Percentiles rank a stretch among this genome's conserved stretches.
These are phyloP conservation scores for Plasmodium berghei DNA, from an alignment of 169 alveolate species.

Conservation along the genomic window DNA sequence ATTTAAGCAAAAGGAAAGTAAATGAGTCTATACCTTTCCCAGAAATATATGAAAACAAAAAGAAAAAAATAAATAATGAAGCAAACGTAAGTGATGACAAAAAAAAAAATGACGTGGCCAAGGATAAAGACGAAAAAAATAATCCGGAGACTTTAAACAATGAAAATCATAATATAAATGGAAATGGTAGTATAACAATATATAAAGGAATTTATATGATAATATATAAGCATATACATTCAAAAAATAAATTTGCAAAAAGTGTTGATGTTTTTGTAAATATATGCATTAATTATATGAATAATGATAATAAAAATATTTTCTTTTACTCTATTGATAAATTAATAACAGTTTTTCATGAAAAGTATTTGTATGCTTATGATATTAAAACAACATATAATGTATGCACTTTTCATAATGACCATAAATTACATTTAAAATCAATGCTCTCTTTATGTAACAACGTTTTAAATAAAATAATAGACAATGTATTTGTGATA, in stretches of 20 bases:
- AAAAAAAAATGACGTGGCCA: not conserved
- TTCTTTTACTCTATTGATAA: slow-evolving; percentile 57
- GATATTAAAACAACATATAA: slow-evolving; percentile 11
- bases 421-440: slow-evolving; percentile 56
- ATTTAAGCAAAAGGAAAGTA: slow-evolving; percentile 56
- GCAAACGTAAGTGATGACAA: not conserved
- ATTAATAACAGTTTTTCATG: slow-evolving; percentile 30
- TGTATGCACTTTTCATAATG: slow-evolving; percentile 53
- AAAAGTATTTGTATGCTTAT: slow-evolving; percentile 43
- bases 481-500: slow-evolving; percentile 41
- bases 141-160: not conserved
- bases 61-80: slow-evolving; percentile 3
- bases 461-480: slow-evolving; percentile 60
- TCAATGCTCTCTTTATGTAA: slow-evolving; percentile 66
- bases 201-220: slow-evolving; percentile 64
- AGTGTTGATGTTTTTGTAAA: slow-evolving; percentile 46
- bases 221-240: slow-evolving; percentile 48
- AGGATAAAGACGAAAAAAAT: not conserved
- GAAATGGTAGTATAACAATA: slow-evolving; percentile 17
- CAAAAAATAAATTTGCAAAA: slow-evolving; percentile 61
- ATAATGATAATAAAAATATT: slow-evolving; percentile 62
- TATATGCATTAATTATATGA: slow-evolving; percentile 58
- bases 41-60: slow-evolving; percentile 71
- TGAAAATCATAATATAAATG: not conserved
- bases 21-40: slow-evolving; percentile 73